Evolutionary conservation across 2,329 filamentous ascomycete species (phyloP).

Genomic region (Colletotrichum musicola): DNA sequence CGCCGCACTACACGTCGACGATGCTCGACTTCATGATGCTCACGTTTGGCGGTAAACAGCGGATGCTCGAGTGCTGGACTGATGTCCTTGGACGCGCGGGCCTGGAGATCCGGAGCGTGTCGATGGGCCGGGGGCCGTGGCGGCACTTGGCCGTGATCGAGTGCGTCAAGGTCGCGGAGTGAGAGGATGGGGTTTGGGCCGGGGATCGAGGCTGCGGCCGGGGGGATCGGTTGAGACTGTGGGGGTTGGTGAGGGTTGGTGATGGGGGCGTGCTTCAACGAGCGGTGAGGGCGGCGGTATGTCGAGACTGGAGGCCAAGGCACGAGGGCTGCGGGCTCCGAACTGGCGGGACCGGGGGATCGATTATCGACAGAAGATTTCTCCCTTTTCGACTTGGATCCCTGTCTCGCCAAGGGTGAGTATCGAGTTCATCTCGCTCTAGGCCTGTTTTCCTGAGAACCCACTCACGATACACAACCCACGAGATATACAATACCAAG

Average conservation of each 20-base stretch:
- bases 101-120: slow-evolving; percentile 44
- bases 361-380: slow-evolving; percentile 8
- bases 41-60: slow-evolving; percentile 50
- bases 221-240: not conserved
- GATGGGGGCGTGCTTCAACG: not conserved
- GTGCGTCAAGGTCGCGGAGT: slow-evolving; percentile 34
- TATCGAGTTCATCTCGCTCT: too few species aligned
- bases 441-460: too few species aligned
- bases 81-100: slow-evolving; percentile 43
- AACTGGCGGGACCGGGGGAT: slow-evolving; percentile 6
- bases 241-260: not conserved
- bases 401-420: too few species aligned
- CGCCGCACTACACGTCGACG: slow-evolving; percentile 43
- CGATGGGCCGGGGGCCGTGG: slow-evolving; percentile 35
- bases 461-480: too few species aligned
- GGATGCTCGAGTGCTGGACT: slow-evolving; percentile 45
- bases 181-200: not conserved
- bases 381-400: too few species aligned
- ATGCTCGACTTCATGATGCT: slow-evolving; percentile 49
- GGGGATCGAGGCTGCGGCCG: not conserved
- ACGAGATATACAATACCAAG: too few species aligned
- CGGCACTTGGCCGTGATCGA: slow-evolving; percentile 41
- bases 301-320: not conserved
- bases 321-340: not conserved
- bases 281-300: slow-evolving; percentile 6